These are phyloP conservation scores for Nepenthes gracilis DNA, from an alignment of 148 eudicot species.

Conservation along the genomic window DNA sequence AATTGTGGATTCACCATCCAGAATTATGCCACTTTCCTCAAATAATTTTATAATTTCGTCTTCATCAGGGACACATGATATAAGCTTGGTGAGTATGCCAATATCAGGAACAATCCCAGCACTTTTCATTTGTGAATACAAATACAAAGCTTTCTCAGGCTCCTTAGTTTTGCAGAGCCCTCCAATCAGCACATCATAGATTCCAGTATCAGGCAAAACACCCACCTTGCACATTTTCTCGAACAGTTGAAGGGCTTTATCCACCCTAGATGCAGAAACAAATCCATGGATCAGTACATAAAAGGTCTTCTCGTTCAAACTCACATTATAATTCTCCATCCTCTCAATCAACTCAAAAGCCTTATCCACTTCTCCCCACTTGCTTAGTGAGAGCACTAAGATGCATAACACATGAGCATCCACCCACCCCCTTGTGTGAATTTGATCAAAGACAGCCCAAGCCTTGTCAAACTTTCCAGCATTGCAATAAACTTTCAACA, in stretches of 20 bases:
- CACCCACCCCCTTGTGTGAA: slow-evolving; percentile 46
- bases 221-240: slow-evolving; percentile 55
- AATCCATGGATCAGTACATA: slow-evolving; percentile 70
- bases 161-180: slow-evolving; percentile 49
- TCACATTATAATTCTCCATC: slow-evolving; percentile 39
- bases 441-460: slow-evolving; percentile 38
- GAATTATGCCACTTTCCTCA: slow-evolving; percentile 21
- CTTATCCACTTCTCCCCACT: slow-evolving; percentile 67
- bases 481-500: slow-evolving; percentile 69
- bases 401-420: slow-evolving; percentile 50
- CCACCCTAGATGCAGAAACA: slow-evolving; percentile 43
- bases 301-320: slow-evolving; percentile 58
- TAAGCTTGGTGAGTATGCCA: slow-evolving; percentile 34
- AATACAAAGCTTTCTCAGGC: slow-evolving; percentile 31
- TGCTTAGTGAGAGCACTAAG: slow-evolving; percentile 51
- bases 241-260: slow-evolving; percentile 49
- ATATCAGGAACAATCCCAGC: slow-evolving; percentile 51
- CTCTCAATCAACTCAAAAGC: slow-evolving; percentile 60
- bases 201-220: slow-evolving; percentile 33
- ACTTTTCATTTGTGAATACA: slow-evolving; percentile 41
- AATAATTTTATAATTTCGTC: slow-evolving; percentile 38
- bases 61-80: slow-evolving; percentile 25
- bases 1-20: slow-evolving; percentile 19
- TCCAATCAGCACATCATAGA: slow-evolving; percentile 59
- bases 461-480: slow-evolving; percentile 56